Percentiles rank a stretch among this genome's conserved stretches.
Evolutionary conservation across 495 filamentous ascomycete species (phyloP).

Genomic region (Tricharina praecox): DNA sequence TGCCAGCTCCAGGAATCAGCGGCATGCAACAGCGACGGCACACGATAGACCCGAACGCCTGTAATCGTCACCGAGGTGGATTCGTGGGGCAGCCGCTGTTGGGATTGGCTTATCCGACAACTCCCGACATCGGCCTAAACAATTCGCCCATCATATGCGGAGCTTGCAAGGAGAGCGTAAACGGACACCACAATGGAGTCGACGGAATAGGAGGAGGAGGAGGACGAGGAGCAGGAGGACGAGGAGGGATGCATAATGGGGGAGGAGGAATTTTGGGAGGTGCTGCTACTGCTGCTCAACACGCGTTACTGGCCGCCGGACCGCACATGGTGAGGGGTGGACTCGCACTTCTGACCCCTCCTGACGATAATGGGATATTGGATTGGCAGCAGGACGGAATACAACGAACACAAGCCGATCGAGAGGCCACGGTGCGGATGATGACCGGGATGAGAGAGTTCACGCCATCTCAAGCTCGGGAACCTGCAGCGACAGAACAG

Average conservation of each 20-base stretch:
- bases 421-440: slow-evolving; percentile 3
- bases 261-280: slow-evolving; percentile 18
- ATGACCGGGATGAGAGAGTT: not conserved
- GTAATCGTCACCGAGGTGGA: slow-evolving; percentile 3
- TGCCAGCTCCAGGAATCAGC: slow-evolving; percentile 22
- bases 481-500: not conserved
- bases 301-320: slow-evolving; percentile 18
- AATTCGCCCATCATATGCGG: slow-evolving; percentile 20
- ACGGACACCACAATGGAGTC: slow-evolving; percentile 9
- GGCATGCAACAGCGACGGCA: slow-evolving; percentile 4
- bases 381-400: slow-evolving; percentile 22
- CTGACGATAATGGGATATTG: slow-evolving; percentile 27
- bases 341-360: slow-evolving; percentile 26
- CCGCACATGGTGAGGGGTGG: slow-evolving; percentile 24
- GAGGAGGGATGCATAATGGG: no score
- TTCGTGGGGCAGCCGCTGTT: slow-evolving; percentile 15
- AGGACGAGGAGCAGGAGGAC: slow-evolving; percentile 12
- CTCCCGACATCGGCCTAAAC: slow-evolving; percentile 21
- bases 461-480: not conserved
- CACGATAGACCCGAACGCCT: slow-evolving; percentile 6
- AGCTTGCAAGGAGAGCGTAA: slow-evolving; percentile 17
- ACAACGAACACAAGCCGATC: slow-evolving; percentile 11
- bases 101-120: slow-evolving; percentile 23
- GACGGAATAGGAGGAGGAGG: slow-evolving; percentile 11
- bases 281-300: slow-evolving; percentile 17